Conservation (phyloP, 192 early-diverging fungal genomes). For the Lobosporangium transversale region DNA sequence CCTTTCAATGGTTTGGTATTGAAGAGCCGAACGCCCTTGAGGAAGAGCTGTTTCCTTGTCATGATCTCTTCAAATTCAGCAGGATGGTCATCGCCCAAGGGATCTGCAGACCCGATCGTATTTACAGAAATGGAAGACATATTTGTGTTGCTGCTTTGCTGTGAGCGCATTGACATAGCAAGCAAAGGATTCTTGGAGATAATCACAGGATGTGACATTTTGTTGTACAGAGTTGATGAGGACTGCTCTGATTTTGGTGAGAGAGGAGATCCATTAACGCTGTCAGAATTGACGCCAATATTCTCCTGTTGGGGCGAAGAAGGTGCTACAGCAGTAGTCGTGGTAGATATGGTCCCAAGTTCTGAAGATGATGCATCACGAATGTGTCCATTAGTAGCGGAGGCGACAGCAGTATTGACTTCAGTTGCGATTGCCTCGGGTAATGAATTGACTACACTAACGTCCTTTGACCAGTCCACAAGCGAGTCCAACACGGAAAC, state of each 20-base stretch:
- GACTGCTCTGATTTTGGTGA: conserved; percentile 21
- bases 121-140: conserved; percentile 48
- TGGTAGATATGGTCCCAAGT: not conserved
- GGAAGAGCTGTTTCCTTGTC: conserved; percentile 84
- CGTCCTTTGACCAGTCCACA: conserved; percentile 73
- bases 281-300: conserved; percentile 2
- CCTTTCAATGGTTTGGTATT: conserved; percentile 91
- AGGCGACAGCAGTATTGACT: not conserved
- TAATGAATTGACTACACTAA: conserved; percentile 25
- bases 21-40: conserved; percentile 81
- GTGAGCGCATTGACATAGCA: conserved; percentile 44
- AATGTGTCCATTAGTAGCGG: conserved; percentile 22
- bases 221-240: conserved; percentile 30
- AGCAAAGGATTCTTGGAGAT: conserved; percentile 57
- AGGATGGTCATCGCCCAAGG: conserved; percentile 79
- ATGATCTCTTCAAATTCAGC: conserved; percentile 84
- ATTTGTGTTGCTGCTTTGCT: conserved; percentile 46
- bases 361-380: conserved; percentile 30
- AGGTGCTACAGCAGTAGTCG: conserved; percentile 3
- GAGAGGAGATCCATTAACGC: conserved; percentile 18
- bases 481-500: conserved; percentile 71
- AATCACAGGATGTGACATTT: conserved; percentile 53
- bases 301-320: conserved; percentile 27
- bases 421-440: conserved; percentile 31
- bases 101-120: conserved; percentile 45